Evolutionary conservation across 2,329 filamentous ascomycete genomes (phyloP).

Genomic region (Trichoderma koningii): DNA sequence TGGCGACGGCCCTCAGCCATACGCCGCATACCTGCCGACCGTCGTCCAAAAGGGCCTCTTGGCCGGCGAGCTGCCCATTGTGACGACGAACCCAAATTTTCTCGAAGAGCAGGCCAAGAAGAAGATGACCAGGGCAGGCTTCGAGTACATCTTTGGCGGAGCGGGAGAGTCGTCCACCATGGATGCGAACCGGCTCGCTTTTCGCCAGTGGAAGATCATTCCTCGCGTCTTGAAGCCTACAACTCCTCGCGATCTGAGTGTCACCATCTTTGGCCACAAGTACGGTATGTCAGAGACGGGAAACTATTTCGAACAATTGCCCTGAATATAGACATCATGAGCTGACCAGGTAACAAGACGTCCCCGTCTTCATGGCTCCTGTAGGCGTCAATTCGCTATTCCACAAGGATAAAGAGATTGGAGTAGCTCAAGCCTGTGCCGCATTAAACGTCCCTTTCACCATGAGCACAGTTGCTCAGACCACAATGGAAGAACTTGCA

Average conservation of each 20-base stretch:
- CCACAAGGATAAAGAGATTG: conserved; percentile 65
- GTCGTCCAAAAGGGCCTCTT: conserved; percentile 58
- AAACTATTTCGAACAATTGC: neutral
- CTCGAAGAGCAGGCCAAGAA: conserved; percentile 58
- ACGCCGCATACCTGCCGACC: conserved; percentile 48
- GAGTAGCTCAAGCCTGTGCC: conserved; percentile 63
- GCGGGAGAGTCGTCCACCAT: conserved; percentile 63
- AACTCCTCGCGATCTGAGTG: conserved; percentile 49
- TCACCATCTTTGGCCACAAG: conserved; percentile 54
- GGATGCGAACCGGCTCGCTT: conserved; percentile 60
- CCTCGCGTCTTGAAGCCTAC: conserved; percentile 53
- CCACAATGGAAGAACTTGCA: conserved; percentile 67
- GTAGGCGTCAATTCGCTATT: conserved; percentile 70
- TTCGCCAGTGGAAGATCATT: conserved; percentile 55
- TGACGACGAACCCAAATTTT: conserved; percentile 61
- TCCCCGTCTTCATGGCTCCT: conserved; percentile 61
- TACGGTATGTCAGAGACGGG: conserved; percentile 41
- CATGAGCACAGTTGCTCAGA: conserved; percentile 64
- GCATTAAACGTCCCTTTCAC: conserved; percentile 65
- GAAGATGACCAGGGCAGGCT: conserved; percentile 50
- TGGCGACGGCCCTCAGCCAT: conserved; percentile 33
- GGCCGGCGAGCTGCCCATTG: conserved; percentile 48
- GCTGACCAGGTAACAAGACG: conserved; percentile 32
- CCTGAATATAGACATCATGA: neutral
- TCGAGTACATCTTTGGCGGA: conserved; percentile 63